Base-by-base conservation (phyloP, 1,139 yeast genomes). In the Protomyces arabidopsidicola region DNA sequence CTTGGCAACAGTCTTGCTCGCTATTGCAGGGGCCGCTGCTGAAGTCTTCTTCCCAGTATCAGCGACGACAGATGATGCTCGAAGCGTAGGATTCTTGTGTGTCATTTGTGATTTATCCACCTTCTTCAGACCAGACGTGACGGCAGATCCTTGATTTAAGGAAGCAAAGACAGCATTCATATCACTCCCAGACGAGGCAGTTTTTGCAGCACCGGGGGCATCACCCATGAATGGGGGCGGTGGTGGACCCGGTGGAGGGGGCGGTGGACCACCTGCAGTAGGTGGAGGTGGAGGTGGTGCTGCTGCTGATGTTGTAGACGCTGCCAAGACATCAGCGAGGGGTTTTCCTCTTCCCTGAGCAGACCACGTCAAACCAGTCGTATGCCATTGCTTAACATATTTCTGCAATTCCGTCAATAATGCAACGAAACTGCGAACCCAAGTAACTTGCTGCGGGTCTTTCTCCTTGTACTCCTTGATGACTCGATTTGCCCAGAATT, bases 21-120 rank as follows among this genome's bases (percentile, higher is more conserved):
- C 71, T 2, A 84, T 78, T 66, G 84, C 76, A 58, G 82, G 78
- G 3, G 83, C 76, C 52, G 97, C 96, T 74, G 89, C 89, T 78
- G 86, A 88, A 60, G 95, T 95, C 42, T 85, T 86, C 3, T 78
- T 75, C 2, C 85, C 84, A 72, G 67, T 75, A 80, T 79, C 76
- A 2, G 80, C 75, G 14, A 73, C 73, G 1, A 77, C 65, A 0
- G 80, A 76, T 1, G 81, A 74, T 10, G 79, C 81, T 72, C 96
- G 86, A 70, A 90, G 79, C 53, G 80, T 86, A 3, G 97, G 97
- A 75, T 90, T 90, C 77, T 90, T 91, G 76, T 90, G 97, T 38
- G 96, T 90, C 95, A 89, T 90, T 76, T 90, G 88, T 20, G 95
- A 87, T 76, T 85, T 88, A 70, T 90, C 97, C 53, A 93, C 98